Conservation (phyloP, 305 asterid genomes). For the Euphrasia arctica region DNA sequence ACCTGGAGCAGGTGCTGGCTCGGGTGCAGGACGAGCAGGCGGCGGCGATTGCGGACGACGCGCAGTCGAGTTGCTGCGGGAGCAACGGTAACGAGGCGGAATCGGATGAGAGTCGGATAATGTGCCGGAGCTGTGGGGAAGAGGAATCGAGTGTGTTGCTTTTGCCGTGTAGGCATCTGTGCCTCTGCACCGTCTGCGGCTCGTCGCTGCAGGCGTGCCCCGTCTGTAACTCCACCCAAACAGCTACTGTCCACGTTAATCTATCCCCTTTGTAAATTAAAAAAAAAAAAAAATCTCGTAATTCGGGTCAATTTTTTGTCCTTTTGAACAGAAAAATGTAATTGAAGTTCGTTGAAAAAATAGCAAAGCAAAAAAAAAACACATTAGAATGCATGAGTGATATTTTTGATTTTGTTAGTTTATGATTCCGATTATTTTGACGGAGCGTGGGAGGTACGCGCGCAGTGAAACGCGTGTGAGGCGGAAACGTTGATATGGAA, state of each 20-base stretch:
- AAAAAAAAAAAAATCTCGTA: neutral
- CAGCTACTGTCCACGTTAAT: constrained; percentile 66
- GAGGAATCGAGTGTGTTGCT: constrained; percentile 72
- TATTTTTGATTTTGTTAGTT: no score
- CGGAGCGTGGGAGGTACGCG: no score
- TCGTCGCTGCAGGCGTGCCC: constrained; percentile 67
- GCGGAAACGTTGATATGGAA: constrained; percentile 42
- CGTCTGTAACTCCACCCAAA: constrained; percentile 53
- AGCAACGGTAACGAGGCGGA: constrained; percentile 22
- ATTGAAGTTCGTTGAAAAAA: constrained; percentile 3
- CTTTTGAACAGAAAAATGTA: neutral
- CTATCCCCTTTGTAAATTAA: constrained; percentile 30
- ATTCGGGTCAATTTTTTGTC: neutral
- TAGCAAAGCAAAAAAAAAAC: neutral
- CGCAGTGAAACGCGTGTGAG: constrained; percentile 50
- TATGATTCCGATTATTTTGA: no score
- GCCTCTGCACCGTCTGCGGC: constrained; percentile 66
- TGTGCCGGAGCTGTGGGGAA: constrained; percentile 67
- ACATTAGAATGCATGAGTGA: constrained; percentile 6
- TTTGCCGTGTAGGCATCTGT: constrained; percentile 86
- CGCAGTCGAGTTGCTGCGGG: constrained; percentile 73
- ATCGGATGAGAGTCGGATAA: constrained; percentile 9
- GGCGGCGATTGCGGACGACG: constrained; percentile 45
- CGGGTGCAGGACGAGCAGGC: constrained; percentile 44
- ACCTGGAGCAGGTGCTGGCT: constrained; percentile 67